Conservation (phyloP, 2,329 filamentous ascomycete species). For the Aspergillus hortae region DNA sequence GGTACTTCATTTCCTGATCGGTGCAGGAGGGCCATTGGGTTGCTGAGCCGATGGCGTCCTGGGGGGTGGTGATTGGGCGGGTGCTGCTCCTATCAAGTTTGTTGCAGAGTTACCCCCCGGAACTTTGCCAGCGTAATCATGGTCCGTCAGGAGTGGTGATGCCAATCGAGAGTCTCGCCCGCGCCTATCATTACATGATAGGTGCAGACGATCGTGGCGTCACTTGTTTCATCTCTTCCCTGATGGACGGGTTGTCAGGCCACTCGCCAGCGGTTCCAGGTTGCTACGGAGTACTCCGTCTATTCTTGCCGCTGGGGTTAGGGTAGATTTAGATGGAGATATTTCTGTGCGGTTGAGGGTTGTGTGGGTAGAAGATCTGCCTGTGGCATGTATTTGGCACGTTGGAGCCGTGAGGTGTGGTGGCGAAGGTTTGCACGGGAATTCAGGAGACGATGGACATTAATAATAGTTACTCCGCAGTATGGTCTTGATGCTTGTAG, state of each 20-base stretch:
- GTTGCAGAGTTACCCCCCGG: background rate
- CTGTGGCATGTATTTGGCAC: too few species aligned
- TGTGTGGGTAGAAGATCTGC: too few species aligned
- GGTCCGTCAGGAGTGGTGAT: background rate
- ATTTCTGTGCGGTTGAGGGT: too few species aligned
- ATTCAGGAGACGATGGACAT: too few species aligned
- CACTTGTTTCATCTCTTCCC: background rate
- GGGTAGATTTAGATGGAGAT: too few species aligned
- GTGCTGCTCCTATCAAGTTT: conserved; percentile 5
- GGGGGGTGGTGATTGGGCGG: conserved; percentile 6
- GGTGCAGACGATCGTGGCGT: background rate
- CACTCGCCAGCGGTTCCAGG: too few species aligned
- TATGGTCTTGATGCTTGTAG: too few species aligned
- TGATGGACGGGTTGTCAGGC: background rate
- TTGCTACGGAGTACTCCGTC: too few species aligned
- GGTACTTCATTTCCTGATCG: background rate
- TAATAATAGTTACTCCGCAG: too few species aligned
- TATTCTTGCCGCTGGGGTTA: too few species aligned
- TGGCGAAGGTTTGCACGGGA: too few species aligned
- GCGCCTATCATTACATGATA: background rate
- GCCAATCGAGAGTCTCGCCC: background rate
- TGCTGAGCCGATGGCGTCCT: conserved; percentile 1
- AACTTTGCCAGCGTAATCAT: background rate
- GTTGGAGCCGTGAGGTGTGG: too few species aligned
- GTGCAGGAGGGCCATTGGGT: background rate